Evolutionary conservation across 2,329 filamentous ascomycete species (phyloP).

Genomic region (Madurella mycetomatis): DNA sequence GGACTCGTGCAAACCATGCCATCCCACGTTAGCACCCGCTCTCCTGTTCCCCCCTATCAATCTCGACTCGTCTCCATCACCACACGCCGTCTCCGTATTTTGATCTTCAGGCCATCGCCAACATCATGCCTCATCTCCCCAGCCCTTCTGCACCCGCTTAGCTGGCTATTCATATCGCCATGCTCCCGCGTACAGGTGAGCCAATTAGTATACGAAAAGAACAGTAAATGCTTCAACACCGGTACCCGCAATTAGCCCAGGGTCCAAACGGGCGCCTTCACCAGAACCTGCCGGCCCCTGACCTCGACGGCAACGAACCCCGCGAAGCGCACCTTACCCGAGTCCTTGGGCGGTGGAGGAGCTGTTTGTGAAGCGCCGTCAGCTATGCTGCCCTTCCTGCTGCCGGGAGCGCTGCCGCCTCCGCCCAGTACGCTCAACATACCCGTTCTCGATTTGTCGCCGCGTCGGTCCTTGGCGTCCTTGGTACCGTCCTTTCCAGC

Average conservation of each 20-base stretch:
- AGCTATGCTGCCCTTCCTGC: constrained; percentile 32
- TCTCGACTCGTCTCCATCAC: background rate
- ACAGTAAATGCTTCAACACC: background rate
- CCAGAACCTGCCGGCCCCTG: constrained; percentile 66
- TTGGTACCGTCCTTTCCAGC: constrained; percentile 37
- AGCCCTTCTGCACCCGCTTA: background rate
- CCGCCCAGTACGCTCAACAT: constrained; percentile 31
- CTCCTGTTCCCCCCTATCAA: background rate
- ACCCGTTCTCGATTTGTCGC: constrained; percentile 47
- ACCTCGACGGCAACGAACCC: constrained; percentile 74
- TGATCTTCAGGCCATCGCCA: background rate
- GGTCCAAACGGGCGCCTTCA: constrained; percentile 72
- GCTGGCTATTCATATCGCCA: background rate
- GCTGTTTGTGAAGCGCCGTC: constrained; percentile 37
- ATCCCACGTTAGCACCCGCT: background rate
- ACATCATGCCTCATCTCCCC: background rate
- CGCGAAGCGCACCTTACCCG: constrained; percentile 64
- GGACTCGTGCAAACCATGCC: background rate
- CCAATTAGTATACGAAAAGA: background rate
- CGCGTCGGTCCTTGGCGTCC: constrained; percentile 36
- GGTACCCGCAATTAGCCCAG: constrained; percentile 27
- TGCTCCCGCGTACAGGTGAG: background rate
- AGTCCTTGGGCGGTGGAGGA: constrained; percentile 36
- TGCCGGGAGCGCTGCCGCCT: constrained; percentile 12
- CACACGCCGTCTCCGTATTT: background rate